phyloP scores from a whole-genome alignment of 2,329 filamentous ascomycete genomes.

The Fusarium begoniae region DNA sequence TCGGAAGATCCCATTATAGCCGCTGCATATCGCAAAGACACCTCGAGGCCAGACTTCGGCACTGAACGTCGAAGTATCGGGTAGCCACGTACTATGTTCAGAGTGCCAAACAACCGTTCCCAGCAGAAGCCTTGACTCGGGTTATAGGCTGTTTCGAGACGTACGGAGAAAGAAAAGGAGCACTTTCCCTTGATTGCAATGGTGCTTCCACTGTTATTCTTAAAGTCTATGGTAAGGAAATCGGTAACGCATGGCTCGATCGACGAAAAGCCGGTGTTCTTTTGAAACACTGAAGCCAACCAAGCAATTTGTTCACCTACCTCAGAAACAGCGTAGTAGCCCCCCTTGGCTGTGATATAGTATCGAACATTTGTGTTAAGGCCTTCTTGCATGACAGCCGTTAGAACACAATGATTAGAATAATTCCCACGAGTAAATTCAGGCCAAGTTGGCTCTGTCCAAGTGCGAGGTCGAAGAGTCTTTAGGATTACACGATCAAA shows the following conservation, averaged over 20 bases:
- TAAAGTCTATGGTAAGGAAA: rapidly evolving
- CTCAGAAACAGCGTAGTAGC: background rate
- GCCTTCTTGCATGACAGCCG: background rate
- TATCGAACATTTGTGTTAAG: background rate
- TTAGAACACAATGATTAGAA: background rate
- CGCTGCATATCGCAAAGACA: background rate
- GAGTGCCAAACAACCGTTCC: background rate
- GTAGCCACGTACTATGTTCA: background rate
- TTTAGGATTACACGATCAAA: rapidly evolving
- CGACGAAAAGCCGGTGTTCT: background rate
- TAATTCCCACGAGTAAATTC: background rate
- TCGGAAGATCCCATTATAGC: background rate
- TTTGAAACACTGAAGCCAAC: background rate
- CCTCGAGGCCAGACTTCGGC: slow-evolving; percentile 1
- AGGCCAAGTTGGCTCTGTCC: rapidly evolving
- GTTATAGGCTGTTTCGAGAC: no score
- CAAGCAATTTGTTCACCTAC: slow-evolving; percentile 15
- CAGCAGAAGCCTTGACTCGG: background rate
- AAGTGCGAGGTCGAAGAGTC: rapidly evolving
- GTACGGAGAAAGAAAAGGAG: rapidly evolving
- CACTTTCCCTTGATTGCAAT: rapidly evolving
- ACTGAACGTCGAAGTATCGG: slow-evolving; percentile 1
- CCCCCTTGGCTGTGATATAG: background rate
- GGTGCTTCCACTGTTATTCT: rapidly evolving
- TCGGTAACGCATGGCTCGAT: background rate